phyloP scores from a whole-genome alignment of 1,139 yeast genomes.

The Wickerhamiella pararugosa region DNA sequence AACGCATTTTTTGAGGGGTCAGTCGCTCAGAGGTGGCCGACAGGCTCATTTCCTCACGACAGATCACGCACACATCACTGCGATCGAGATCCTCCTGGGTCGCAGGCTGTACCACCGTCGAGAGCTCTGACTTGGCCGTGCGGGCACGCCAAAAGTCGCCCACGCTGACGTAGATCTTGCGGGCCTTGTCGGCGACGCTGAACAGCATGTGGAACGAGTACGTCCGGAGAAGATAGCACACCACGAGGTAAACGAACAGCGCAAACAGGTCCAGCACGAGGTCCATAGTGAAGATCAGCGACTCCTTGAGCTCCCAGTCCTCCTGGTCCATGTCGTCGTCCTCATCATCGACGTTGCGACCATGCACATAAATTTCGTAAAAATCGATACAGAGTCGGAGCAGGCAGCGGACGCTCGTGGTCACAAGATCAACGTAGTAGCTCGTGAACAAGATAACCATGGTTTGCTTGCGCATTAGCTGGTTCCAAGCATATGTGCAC shows the following conservation, averaged over 20 bases:
- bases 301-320: slow-evolving; percentile 59
- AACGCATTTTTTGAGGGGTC: slow-evolving; percentile 58
- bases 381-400: slow-evolving; percentile 1
- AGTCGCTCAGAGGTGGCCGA: slow-evolving; percentile 29
- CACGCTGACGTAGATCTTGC: slow-evolving; percentile 44
- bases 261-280: slow-evolving; percentile 30
- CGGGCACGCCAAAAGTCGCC: slow-evolving; percentile 40
- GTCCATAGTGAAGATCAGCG: slow-evolving; percentile 45
- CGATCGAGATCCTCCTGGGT: slow-evolving; percentile 51
- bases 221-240: slow-evolving; percentile 49
- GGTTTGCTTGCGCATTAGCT: background rate
- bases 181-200: background rate
- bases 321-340: slow-evolving; percentile 35
- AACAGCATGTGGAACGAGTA: slow-evolving; percentile 21
- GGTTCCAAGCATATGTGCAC: background rate
- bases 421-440: slow-evolving; percentile 1
- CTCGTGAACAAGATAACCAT: background rate
- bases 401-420: background rate
- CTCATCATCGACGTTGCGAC: background rate
- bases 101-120: slow-evolving; percentile 38
- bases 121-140: slow-evolving; percentile 51
- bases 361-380: background rate
- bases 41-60: slow-evolving; percentile 64
- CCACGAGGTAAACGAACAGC: slow-evolving; percentile 35
- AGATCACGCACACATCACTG: slow-evolving; percentile 60